Conservation (phyloP, 768 basidiomycete species). For the Boletus subcaerulescens region DNA sequence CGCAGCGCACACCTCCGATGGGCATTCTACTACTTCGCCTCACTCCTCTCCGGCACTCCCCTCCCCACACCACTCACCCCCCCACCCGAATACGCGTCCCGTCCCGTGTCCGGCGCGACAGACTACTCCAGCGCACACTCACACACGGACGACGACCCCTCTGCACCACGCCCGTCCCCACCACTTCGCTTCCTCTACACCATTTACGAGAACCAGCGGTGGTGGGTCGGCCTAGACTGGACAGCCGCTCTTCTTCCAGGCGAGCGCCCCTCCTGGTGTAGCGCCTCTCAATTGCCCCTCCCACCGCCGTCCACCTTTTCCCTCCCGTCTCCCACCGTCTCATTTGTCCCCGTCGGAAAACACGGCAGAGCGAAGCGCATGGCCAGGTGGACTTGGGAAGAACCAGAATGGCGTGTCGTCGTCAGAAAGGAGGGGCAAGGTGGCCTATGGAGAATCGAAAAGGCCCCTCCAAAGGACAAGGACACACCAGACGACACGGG, state of each 20-base stretch:
- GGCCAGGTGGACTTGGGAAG: conserved; percentile 87
- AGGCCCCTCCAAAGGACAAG: conserved; percentile 49
- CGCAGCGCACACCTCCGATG: conserved; percentile 69
- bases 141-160: conserved; percentile 5
- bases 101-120: conserved; percentile 20
- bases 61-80: conserved; percentile 39
- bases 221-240: conserved; percentile 99
- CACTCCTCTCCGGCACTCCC: conserved; percentile 53
- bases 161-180: conserved; percentile 22
- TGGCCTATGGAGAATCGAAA: conserved; percentile 53
- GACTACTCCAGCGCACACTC: conserved; percentile 19
- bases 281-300: conserved; percentile 53
- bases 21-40: conserved; percentile 49
- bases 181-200: conserved; percentile 78
- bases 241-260: conserved; percentile 87
- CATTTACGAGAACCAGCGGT: conserved; percentile 92
- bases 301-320: conserved; percentile 68
- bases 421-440: conserved; percentile 54
- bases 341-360: conserved; percentile 50
- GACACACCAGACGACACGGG: conserved; percentile 43
- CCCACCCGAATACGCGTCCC: conserved; percentile 28
- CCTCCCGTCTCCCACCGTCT: conserved; percentile 59
- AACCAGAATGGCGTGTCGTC: conserved; percentile 85
- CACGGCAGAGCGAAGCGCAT: conserved; percentile 60
- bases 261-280: conserved; percentile 88